These are phyloP conservation scores for Fusarium xylarioides DNA, from an alignment of 2,329 filamentous ascomycete species.

Conservation along the genomic window DNA sequence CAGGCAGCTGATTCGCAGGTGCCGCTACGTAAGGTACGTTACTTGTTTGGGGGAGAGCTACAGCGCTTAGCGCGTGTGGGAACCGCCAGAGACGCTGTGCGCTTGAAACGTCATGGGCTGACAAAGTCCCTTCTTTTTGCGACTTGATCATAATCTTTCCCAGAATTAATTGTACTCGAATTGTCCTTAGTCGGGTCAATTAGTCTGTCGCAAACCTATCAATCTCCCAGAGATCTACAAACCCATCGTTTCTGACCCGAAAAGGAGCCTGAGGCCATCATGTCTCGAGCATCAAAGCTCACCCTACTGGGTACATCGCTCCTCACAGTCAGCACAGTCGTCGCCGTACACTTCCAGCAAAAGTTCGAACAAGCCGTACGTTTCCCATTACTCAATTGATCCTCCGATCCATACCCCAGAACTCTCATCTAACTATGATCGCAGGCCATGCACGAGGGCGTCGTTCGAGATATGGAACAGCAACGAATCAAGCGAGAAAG, in stretches of 20 bases:
- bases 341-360: conserved; percentile 91
- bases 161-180: not conserved
- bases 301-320: conserved; percentile 82
- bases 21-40: conserved; percentile 16
- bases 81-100: conserved; percentile 27
- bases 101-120: conserved; percentile 31
- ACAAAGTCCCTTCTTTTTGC: conserved; percentile 18
- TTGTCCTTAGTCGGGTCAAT: not conserved
- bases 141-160: conserved; percentile 13
- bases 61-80: conserved; percentile 26
- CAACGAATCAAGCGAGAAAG: conserved; percentile 90
- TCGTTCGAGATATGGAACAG: conserved; percentile 93
- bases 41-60: not conserved
- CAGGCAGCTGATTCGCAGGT: conserved; percentile 27
- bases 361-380: conserved; percentile 82
- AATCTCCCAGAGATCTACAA: not conserved
- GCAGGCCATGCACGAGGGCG: conserved; percentile 94
- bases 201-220: not conserved
- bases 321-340: conserved; percentile 78
- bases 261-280: conserved; percentile 49
- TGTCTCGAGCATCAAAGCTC: conserved; percentile 91
- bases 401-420: not conserved
- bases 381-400: conserved; percentile 19
- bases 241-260: not conserved
- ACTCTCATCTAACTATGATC: conserved; percentile 7